Conservation (phyloP, 768 basidiomycete species). For the Trametes cubensis region DNA sequence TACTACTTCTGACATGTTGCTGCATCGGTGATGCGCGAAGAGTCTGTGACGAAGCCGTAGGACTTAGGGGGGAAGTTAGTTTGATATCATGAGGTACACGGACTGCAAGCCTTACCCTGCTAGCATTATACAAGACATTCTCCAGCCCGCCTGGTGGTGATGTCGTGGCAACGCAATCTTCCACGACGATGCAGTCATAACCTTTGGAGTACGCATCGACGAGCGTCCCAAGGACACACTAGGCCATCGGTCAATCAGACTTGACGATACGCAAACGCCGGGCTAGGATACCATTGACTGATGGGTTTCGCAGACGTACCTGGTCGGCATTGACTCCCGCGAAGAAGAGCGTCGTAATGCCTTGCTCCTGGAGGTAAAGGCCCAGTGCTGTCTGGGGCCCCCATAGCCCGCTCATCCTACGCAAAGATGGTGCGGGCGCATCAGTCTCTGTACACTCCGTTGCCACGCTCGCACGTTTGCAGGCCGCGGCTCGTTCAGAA, state of each 20-base stretch:
- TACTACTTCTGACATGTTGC: neutral
- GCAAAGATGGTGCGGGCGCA: neutral
- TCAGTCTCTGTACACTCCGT: neutral
- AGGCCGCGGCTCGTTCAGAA: neutral
- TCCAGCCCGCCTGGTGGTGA: conserved; percentile 58
- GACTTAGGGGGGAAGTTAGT: conserved; percentile 35
- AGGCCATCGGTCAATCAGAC: neutral
- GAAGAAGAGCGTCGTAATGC: conserved; percentile 62
- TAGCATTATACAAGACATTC: conserved; percentile 58
- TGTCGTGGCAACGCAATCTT: conserved; percentile 64
- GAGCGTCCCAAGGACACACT: conserved; percentile 70
- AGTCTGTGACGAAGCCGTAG: conserved; percentile 55
- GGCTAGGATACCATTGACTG: too few relatives aligned
- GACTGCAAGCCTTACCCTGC: conserved; percentile 44
- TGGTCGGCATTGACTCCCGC: conserved; percentile 71
- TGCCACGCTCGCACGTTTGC: conserved; percentile 5
- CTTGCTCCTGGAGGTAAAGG: conserved; percentile 62
- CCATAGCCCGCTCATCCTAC: conserved; percentile 68
- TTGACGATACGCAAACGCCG: neutral
- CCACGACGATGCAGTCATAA: conserved; percentile 61
- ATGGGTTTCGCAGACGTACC: conserved; percentile 36
- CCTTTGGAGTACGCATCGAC: conserved; percentile 66
- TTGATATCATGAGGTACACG: neutral
- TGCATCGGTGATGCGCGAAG: conserved; percentile 33
- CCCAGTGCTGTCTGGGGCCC: conserved; percentile 64